phyloP scores from a whole-genome alignment of 2,329 filamentous ascomycete species.

The Massarina eburnea region DNA sequence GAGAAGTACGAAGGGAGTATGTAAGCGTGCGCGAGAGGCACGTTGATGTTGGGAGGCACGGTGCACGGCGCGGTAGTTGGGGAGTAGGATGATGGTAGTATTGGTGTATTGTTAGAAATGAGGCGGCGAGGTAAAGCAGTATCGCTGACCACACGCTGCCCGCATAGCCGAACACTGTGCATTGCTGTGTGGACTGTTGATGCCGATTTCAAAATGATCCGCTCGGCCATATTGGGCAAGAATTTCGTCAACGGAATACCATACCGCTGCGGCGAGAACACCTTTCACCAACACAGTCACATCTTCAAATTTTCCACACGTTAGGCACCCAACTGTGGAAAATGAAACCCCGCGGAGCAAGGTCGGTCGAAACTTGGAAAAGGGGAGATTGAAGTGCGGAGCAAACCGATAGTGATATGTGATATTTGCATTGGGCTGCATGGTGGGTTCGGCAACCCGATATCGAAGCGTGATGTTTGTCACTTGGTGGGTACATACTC shows the following conservation, averaged over 20 bases:
- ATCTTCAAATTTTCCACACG: neutral
- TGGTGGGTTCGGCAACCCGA: neutral
- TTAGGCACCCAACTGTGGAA: neutral
- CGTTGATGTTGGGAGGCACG: neutral
- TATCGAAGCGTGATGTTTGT: neutral
- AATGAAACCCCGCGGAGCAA: slow-evolving; percentile 1
- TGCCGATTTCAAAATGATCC: neutral
- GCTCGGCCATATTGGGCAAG: slow-evolving; percentile 13
- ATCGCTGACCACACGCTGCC: neutral
- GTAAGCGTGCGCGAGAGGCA: slow-evolving; percentile 4
- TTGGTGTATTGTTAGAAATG: neutral
- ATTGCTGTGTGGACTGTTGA: neutral
- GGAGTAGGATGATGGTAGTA: neutral
- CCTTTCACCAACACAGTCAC: neutral
- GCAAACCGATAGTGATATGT: neutral
- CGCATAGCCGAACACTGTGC: slow-evolving; percentile 6
- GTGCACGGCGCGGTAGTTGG: neutral
- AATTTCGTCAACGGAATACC: neutral
- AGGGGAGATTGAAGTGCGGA: neutral
- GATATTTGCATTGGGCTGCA: neutral
- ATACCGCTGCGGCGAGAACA: neutral
- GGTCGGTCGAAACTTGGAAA: slow-evolving; percentile 3
- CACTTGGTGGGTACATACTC: slow-evolving; percentile 3
- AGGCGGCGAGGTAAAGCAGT: neutral
- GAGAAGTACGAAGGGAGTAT: neutral